Base-by-base conservation (phyloP, 805 yeast species). In the Diddensiella transvaalensis region DNA sequence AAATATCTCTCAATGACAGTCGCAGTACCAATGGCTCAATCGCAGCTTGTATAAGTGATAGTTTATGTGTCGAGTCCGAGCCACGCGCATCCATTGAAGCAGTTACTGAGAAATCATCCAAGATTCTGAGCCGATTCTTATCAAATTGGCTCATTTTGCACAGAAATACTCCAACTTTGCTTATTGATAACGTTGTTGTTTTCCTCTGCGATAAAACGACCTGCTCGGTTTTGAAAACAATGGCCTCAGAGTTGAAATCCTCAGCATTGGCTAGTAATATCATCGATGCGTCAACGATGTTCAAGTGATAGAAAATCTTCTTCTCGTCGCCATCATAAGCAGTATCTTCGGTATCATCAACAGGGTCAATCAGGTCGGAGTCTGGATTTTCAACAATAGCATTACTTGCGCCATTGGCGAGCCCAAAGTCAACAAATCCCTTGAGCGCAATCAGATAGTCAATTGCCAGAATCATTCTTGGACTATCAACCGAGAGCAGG, bases 71-170 rank as follows among this genome's bases (percentile, higher is more conserved):
- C 0, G 73, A 61, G 0, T 82, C 76, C 0, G 95, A 80, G 3
- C 83, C 83, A 40, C 88, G 72, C 5, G 78, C 73, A 60, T 91
- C 96, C 47, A 85, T 68, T 0, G 87, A 78, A 48, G 86, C 73
- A 1, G 89, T 80, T 2, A 88, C 69, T 1, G 95, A 85, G 65
- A 91, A 93, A 58, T 93, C 96, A 64, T 93, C 97, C 50, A 93
- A 73, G 23, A 93, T 76, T 47, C 96, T 71, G 44, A 89, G 70
- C 46, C 83, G 73, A 47, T 75, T 75, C 8, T 76, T 75, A n/a
- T 82, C 83, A 44, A 73, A 75, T 3, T 77, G 62, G 55, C 83
- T 76, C 95, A 93, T 89, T 21, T 72, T 75, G 41, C 89, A 79
- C 50, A 93, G 68, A 60, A 86, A 93, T 83, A 93, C 80, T 1